Evolutionary conservation across 495 filamentous ascomycete species (phyloP).

Genomic region (Aspergillus nidulans): DNA sequence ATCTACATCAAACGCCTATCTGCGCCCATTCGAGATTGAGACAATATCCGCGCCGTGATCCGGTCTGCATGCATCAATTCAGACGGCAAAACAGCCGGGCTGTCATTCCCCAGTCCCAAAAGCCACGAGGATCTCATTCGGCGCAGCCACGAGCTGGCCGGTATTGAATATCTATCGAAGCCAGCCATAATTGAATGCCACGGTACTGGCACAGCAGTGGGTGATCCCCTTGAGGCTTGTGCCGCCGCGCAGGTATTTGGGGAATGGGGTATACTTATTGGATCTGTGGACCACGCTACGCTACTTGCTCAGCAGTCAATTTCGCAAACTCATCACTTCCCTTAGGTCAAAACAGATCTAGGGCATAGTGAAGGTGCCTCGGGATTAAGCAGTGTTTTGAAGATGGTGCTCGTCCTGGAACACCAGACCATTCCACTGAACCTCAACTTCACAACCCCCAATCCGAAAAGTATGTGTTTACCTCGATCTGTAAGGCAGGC

Average conservation of each 20-base stretch:
- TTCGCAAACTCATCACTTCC: no score
- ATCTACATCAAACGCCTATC: background rate
- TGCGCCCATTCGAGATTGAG: background rate
- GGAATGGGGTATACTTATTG: slow-evolving; percentile 39
- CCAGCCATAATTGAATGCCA: slow-evolving; percentile 39
- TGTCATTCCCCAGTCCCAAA: background rate
- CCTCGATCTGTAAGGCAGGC: no score
- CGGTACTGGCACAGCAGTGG: slow-evolving; percentile 46
- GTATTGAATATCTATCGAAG: slow-evolving; percentile 5
- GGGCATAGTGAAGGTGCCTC: slow-evolving; percentile 38
- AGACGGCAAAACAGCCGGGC: background rate
- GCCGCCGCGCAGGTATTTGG: slow-evolving; percentile 29
- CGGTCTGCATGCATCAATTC: background rate
- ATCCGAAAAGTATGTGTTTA: background rate
- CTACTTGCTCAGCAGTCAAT: no score
- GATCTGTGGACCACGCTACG: no score
- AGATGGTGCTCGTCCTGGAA: slow-evolving; percentile 30
- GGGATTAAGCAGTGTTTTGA: slow-evolving; percentile 33
- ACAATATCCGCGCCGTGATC: background rate
- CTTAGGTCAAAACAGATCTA: slow-evolving; percentile 41
- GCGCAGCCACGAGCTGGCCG: slow-evolving; percentile 11
- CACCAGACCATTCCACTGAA: slow-evolving; percentile 34
- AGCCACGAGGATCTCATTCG: slow-evolving; percentile 15
- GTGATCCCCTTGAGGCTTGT: slow-evolving; percentile 25
- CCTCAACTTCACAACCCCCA: slow-evolving; percentile 7